Percentiles rank a stretch among this genome's conserved stretches.
phyloP scores from a whole-genome alignment of 768 basidiomycete genomes.

The Pleurotus djamor region DNA sequence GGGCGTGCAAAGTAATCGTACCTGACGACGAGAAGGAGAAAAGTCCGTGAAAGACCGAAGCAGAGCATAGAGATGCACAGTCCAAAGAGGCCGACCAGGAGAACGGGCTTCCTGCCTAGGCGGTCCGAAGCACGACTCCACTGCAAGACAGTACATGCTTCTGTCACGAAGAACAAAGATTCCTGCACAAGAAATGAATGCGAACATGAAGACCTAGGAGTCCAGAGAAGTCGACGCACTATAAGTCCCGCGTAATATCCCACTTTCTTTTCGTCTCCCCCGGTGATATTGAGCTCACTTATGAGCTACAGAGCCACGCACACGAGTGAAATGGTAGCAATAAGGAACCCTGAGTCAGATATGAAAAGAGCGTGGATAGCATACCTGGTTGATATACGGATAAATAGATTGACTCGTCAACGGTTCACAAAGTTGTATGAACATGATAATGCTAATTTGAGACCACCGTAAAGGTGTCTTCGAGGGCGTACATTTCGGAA shows the following conservation, averaged over 20 bases:
- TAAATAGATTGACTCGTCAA: constrained; percentile 55
- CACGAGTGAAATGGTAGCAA: neutral
- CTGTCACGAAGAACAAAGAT: constrained; percentile 59
- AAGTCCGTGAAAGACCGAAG: constrained; percentile 62
- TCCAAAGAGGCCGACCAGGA: constrained; percentile 57
- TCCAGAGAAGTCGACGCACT: constrained; percentile 18
- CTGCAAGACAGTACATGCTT: constrained; percentile 56
- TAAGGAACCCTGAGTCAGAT: neutral
- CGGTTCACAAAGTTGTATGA: constrained; percentile 49
- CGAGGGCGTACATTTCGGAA: neutral
- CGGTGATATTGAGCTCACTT: constrained; percentile 57
- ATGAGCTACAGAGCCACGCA: constrained; percentile 41
- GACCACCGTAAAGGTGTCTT: constrained; percentile 47
- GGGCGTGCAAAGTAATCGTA: constrained; percentile 10
- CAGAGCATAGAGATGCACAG: constrained; percentile 48
- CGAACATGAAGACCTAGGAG: neutral
- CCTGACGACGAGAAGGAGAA: constrained; percentile 58
- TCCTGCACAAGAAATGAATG: constrained; percentile 30
- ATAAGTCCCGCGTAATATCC: constrained; percentile 71
- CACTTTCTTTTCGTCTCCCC: constrained; percentile 60
- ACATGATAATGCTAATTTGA: constrained; percentile 45
- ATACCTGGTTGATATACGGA: constrained; percentile 59
- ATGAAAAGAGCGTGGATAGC: neutral
- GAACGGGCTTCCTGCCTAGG: constrained; percentile 59
- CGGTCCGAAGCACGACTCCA: constrained; percentile 65